Base-by-base conservation (phyloP, 257 asterid species). In the Leonotis leonurus region DNA sequence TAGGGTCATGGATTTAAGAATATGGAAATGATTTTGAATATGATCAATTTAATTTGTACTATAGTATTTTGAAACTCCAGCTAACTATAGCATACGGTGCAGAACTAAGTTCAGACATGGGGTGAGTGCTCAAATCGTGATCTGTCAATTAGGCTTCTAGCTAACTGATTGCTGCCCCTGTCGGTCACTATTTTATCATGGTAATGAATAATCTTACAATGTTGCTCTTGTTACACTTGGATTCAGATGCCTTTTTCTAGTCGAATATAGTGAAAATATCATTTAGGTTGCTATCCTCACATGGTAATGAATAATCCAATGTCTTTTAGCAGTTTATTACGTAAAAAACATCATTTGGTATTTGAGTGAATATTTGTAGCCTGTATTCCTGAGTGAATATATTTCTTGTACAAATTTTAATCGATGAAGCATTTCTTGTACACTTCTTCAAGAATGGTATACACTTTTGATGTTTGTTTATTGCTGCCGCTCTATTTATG, bases 41-140 rank as follows among this genome's bases (percentile, higher is more conserved):
- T 29, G 33, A 29, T 29, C 6, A 7, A 29, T 1, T 29, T 3
- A 29, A 29, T 29, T 29, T 29, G 43, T 21, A 10, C 30, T 21
- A 10, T 6, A n/a, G n/a, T 49, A 18, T 49, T 22, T 12, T 49
- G 32, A 49, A 48, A 49, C 8, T 22, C 8, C 55, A 22, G 55
- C 30, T 48, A 8, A 56, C 29, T 24, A 67, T 76, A 78, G 89
- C 12, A 83, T 83, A 39, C 80, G 89, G 89, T 85, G 85, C 73
- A 70, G 84, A 75, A 62, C 80, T 12, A 83, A 76, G 69, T 82
- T 85, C 7, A 77, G 66, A 64, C 73, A 76, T 61, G 84, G 78
- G 43, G 75, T 56, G 83, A 82, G 51, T 43, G 78, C 70, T 72
- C 80, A n/a, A 64, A 65, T 71, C 69, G 62, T 62, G 76, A 71